Evolutionary conservation across 208 protist genomes (phyloP).

Genomic region (Wallacemonas sp.): DNA sequence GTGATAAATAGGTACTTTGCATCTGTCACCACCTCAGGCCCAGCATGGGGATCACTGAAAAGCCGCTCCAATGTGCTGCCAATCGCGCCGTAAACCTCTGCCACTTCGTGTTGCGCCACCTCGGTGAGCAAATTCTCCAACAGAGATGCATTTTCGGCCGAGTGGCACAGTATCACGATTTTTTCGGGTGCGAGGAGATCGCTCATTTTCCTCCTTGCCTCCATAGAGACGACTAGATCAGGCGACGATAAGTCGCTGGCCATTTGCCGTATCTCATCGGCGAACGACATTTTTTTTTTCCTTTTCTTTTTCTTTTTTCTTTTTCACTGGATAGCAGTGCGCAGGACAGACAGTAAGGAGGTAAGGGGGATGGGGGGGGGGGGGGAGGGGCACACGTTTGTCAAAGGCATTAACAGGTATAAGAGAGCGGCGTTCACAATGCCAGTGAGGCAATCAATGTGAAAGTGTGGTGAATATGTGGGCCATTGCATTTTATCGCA

Average conservation of each 20-base stretch:
- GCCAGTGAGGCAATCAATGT: too few relatives aligned
- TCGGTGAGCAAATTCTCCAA: constrained; percentile 37
- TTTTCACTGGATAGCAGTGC: too few relatives aligned
- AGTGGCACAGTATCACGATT: constrained; percentile 19
- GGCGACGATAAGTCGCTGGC: constrained; percentile 30
- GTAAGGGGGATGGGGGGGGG: too few relatives aligned
- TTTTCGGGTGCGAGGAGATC: constrained; percentile 21
- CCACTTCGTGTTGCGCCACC: constrained; percentile 35
- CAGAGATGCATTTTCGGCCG: not conserved
- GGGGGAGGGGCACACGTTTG: too few relatives aligned
- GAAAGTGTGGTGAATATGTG: constrained; percentile 14
- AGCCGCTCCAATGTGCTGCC: constrained; percentile 25
- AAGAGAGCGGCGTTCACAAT: too few relatives aligned
- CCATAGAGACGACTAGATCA: constrained; percentile 31
- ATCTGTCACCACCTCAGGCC: not conserved
- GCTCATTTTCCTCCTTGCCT: constrained; percentile 27
- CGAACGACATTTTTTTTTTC: not conserved
- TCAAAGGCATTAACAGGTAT: too few relatives aligned
- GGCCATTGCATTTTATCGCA: constrained; percentile 9
- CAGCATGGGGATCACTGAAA: constrained; percentile 16
- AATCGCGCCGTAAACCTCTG: constrained; percentile 53
- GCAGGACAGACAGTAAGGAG: too few relatives aligned
- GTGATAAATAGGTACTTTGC: not conserved
- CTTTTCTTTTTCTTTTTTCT: not conserved
- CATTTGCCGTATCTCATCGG: constrained; percentile 1